Conservation (phyloP, 805 yeast genomes). For the Candida fluviatilis region DNA sequence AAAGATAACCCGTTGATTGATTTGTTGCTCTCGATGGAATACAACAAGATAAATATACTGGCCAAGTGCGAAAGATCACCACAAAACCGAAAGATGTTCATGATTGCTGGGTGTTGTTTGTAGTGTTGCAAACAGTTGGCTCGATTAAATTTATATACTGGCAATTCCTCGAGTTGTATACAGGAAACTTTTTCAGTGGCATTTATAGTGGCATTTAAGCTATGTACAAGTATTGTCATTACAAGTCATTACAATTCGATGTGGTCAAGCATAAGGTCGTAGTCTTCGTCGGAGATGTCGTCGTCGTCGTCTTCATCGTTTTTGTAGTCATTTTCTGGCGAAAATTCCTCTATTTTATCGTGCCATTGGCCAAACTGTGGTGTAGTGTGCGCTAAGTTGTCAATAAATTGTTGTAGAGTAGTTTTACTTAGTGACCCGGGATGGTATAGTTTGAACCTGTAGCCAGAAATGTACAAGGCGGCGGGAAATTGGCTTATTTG, state of each 20-base stretch:
- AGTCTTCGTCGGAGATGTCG: conserved; percentile 16
- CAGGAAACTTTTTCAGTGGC: too few species aligned
- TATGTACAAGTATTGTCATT: too few species aligned
- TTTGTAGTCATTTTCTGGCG: neutral
- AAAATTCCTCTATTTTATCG: conserved; percentile 9
- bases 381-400: conserved; percentile 12
- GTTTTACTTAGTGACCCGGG: conserved; percentile 19
- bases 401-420: conserved; percentile 11
- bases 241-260: conserved; percentile 21
- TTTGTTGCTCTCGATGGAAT: conserved; percentile 57
- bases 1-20: conserved; percentile 82
- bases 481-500: conserved; percentile 26
- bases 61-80: conserved; percentile 85
- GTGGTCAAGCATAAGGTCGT: conserved; percentile 7
- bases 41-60: conserved; percentile 71
- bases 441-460: conserved; percentile 18
- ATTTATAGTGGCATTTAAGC: too few species aligned
- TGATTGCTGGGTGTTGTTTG: conserved; percentile 10
- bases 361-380: conserved; percentile 14
- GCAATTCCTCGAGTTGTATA: too few species aligned
- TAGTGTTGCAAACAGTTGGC: too few species aligned
- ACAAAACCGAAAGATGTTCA: conserved; percentile 40
- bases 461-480: conserved; percentile 8
- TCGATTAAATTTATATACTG: neutral
- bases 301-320: neutral